A percentile compares a stretch with the other conserved stretches of the same genome.
Conservation (phyloP, 345 rosid genomes). For the Citropsis articulata region DNA sequence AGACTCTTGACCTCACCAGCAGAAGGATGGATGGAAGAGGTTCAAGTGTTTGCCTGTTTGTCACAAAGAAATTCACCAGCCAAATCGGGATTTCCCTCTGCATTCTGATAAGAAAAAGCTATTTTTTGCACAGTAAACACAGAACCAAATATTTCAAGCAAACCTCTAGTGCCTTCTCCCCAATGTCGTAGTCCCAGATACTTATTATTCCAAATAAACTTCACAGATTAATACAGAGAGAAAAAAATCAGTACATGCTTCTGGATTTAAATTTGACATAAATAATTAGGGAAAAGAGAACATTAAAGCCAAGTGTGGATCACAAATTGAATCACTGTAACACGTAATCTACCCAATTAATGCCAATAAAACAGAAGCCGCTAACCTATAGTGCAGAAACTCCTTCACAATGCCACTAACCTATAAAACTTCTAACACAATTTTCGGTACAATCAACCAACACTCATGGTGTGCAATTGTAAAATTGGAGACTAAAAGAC, state of each 20-base stretch:
- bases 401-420: background rate
- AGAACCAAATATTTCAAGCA: background rate
- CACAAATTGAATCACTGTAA: background rate
- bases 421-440: background rate
- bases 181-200: slow-evolving; percentile 25
- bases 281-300: background rate
- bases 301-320: background rate
- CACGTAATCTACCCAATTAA: background rate
- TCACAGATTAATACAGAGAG: background rate
- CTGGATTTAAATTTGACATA: background rate
- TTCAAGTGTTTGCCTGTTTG: slow-evolving; percentile 17
- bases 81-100: slow-evolving; percentile 20
- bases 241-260: background rate
- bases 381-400: background rate
- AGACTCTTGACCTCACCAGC: slow-evolving; percentile 12
- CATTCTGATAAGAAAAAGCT: slow-evolving; percentile 21
- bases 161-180: slow-evolving; percentile 34
- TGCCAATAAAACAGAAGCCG: background rate
- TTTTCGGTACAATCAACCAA: background rate
- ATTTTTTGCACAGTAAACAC: slow-evolving; percentile 34
- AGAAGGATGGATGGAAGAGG: slow-evolving; percentile 15
- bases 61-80: slow-evolving; percentile 41
- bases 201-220: slow-evolving; percentile 35
- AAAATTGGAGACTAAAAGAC: background rate
- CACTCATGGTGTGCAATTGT: background rate